phyloP scores from a whole-genome alignment of 2,329 filamentous ascomycete genomes.

The Ophiocordyceps camponoti-saundersi region DNA sequence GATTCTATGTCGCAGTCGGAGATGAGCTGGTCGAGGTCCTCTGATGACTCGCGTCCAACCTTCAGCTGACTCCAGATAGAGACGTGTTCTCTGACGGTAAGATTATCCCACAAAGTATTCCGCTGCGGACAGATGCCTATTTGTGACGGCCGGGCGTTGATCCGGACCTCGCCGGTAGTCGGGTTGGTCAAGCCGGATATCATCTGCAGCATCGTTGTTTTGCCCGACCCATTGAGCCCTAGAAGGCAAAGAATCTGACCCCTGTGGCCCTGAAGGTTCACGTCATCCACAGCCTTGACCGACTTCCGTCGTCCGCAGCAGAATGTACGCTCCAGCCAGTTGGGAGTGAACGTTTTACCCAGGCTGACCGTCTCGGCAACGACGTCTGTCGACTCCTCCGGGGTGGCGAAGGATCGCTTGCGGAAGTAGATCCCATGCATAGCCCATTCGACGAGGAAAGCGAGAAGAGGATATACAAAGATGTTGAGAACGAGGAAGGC shows the following conservation, averaged over 20 bases:
- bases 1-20: conserved; percentile 39
- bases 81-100: conserved; percentile 50
- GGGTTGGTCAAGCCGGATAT: conserved; percentile 47
- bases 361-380: conserved; percentile 9
- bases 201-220: conserved; percentile 52
- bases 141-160: conserved; percentile 31
- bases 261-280: conserved; percentile 40
- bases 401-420: conserved; percentile 10
- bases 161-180: conserved; percentile 39
- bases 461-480: conserved; percentile 14
- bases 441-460: conserved; percentile 13
- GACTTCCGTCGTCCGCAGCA: conserved; percentile 16
- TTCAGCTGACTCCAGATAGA: conserved; percentile 47
- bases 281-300: conserved; percentile 38
- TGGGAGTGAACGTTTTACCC: conserved; percentile 15
- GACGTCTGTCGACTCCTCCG: conserved; percentile 2
- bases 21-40: conserved; percentile 32
- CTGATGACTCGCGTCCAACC: conserved; percentile 20
- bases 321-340: conserved; percentile 10
- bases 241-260: conserved; percentile 49
- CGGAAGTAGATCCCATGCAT: conserved; percentile 17
- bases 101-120: conserved; percentile 49
- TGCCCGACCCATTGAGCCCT: conserved; percentile 54
- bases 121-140: conserved; percentile 45
- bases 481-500: conserved; percentile 15